Evolutionary conservation across 2,329 filamentous ascomycete genomes (phyloP), one percentile per base, ranked within the genome.

Genomic region (Penicillium glabrum): DNA sequence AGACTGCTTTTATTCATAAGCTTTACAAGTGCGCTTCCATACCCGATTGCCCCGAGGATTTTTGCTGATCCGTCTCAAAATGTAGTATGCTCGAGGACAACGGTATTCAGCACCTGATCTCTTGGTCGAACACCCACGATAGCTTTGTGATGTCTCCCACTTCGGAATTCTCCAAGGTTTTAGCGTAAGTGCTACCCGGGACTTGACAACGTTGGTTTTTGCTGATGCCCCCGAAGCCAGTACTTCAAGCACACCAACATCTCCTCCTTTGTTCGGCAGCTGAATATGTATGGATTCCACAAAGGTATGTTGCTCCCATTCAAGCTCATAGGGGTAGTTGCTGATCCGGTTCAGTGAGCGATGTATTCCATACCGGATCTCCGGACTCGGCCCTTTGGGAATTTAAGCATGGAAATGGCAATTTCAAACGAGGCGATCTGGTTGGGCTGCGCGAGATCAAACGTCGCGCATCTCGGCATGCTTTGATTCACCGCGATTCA

Each of bases 171-270:
- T 96, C 93, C 62, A 98, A 97, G 83, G 95, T 98, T 52, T 82
- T 99, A 71, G 91, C 95, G 93, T 97, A 85, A 75, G 89, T 87
- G 13, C 46, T 46, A 37, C 21, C 5, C 46, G 48, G n/a, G 44
- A 44, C 47, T 26, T 33, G 10, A 45, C 33, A 14, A 59, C 59
- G 62, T 64, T 53, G 39, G 37, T 44, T 54, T 61, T 56, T 31
- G 52, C 67, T 69, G 61, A 69, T 53, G 21, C 65, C 67, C 66
- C 51, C 58, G 61, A 68, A 96, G 93, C 53, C 92, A 96, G 85
- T 99, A 99, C 73, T 99, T 99, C 75, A 99, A 99, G 71, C 95
- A 99, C 74, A 99, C 93, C 66, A 99, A 99, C 71, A 96, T 98
- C 59, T 98, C 95, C 11, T 98, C 95, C 1, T 99, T 99, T 74